These are phyloP conservation scores for Gynostemma pentaphyllum DNA, from an alignment of 306 rosid species.

Conservation along the genomic window DNA sequence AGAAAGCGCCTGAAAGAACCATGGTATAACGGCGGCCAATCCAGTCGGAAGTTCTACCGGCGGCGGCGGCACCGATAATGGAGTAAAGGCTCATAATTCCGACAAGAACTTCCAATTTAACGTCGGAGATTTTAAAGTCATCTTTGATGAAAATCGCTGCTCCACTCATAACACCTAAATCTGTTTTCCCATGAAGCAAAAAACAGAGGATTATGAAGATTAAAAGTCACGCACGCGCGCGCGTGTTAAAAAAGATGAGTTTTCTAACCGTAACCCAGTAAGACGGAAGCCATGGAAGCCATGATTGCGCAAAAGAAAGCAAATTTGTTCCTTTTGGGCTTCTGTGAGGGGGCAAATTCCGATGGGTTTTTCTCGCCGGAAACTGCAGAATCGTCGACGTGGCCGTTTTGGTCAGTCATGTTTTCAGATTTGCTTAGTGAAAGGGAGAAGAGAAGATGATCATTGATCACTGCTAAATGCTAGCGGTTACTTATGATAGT, in stretches of 20 bases:
- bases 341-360: constrained; percentile 43
- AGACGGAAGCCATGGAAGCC: constrained; percentile 6
- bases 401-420: constrained; percentile 30
- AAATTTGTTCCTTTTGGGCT: constrained; percentile 40
- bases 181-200: constrained; percentile 22
- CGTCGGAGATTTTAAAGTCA: constrained; percentile 42
- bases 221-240: too few relatives aligned
- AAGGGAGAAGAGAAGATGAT: background rate
- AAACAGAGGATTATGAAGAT: background rate
- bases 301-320: constrained; percentile 50
- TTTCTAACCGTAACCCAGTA: constrained; percentile 10
- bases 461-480: too few relatives aligned
- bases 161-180: constrained; percentile 96
- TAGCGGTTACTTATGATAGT: too few relatives aligned
- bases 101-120: constrained; percentile 36
- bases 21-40: constrained; percentile 84
- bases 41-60: constrained; percentile 90
- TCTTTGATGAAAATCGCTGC: constrained; percentile 42
- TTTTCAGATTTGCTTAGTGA: too few relatives aligned
- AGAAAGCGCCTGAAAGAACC: constrained; percentile 41
- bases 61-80: constrained; percentile 52
- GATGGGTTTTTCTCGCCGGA: constrained; percentile 21
- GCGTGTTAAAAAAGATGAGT: too few relatives aligned
- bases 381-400: background rate
- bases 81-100: constrained; percentile 66